phyloP scores from a whole-genome alignment of 2,329 filamentous ascomycete genomes.

The Exophiala viscosa region DNA sequence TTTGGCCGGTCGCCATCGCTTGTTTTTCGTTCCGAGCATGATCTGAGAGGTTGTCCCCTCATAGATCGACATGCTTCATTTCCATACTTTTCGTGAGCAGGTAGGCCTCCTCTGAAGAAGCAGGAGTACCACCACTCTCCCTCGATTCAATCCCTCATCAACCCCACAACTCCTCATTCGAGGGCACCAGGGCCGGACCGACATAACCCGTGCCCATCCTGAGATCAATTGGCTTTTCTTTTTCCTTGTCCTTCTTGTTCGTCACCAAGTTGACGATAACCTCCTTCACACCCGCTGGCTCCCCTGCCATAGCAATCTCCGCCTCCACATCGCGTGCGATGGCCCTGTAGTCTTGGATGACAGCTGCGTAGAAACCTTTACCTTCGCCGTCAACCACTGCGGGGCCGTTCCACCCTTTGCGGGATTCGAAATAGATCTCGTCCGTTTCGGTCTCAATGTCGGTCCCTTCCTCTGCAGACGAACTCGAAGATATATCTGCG shows the following conservation, averaged over 20 bases:
- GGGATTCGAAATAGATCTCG: conserved; percentile 21
- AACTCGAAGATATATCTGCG: not conserved
- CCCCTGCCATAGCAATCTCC: not conserved
- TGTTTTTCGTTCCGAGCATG: no score
- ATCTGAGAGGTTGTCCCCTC: no score
- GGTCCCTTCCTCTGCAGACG: conserved; percentile 8
- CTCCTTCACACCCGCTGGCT: not conserved
- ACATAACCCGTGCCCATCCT: conserved; percentile 4
- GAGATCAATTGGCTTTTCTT: not conserved
- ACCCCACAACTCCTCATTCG: conserved; percentile 21
- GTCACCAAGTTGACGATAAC: conserved; percentile 8
- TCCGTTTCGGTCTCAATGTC: conserved; percentile 24
- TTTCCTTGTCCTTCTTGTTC: conserved; percentile 15
- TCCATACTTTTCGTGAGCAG: no score
- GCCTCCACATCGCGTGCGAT: conserved; percentile 20
- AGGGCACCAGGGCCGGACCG: conserved; percentile 17
- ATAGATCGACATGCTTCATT: no score
- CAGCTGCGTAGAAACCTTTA: conserved; percentile 19
- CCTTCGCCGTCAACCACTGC: conserved; percentile 7
- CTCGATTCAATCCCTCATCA: not conserved
- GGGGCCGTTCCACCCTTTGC: conserved; percentile 21
- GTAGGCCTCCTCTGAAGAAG: no score
- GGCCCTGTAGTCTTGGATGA: conserved; percentile 17
- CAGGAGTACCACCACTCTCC: no score
- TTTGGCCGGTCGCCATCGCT: no score